Percentiles rank a stretch among this genome's conserved stretches.
These are phyloP conservation scores for Russula compacta DNA, from an alignment of 768 basidiomycete genomes.

Conservation along the genomic window DNA sequence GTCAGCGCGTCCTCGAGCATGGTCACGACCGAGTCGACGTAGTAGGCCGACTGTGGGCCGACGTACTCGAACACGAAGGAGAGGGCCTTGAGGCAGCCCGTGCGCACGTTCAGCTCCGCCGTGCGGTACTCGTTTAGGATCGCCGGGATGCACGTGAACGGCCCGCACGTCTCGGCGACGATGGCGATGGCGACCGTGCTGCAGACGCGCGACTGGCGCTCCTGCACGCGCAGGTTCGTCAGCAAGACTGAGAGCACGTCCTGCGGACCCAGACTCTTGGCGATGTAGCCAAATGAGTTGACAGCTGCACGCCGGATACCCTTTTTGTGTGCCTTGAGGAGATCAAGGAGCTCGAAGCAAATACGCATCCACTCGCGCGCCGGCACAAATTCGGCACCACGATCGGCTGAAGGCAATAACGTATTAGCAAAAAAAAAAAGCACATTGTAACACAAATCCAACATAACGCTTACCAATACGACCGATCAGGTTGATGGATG, in stretches of 20 bases:
- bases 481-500: slow-evolving; percentile 98
- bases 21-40: slow-evolving; percentile 93
- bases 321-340: slow-evolving; percentile 98
- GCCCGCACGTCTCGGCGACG: slow-evolving; percentile 88
- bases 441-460: not conserved
- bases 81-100: slow-evolving; percentile 95
- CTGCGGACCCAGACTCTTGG: slow-evolving; percentile 98
- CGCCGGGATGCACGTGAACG: slow-evolving; percentile 98
- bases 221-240: slow-evolving; percentile 95
- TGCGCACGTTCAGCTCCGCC: slow-evolving; percentile 96
- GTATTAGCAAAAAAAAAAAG: not conserved
- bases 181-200: slow-evolving; percentile 97
- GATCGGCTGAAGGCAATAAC: slow-evolving; percentile 58
- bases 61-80: slow-evolving; percentile 99
- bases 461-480: slow-evolving; percentile 56
- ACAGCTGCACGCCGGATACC: slow-evolving; percentile 97
- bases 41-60: slow-evolving; percentile 92
- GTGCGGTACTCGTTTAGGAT: slow-evolving; percentile 98
- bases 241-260: slow-evolving; percentile 93
- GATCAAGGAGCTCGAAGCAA: slow-evolving; percentile 93
- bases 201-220: slow-evolving; percentile 97
- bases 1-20: slow-evolving; percentile 98
- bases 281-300: slow-evolving; percentile 99
- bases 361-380: slow-evolving; percentile 99
- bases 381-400: slow-evolving; percentile 97